Conservation (phyloP, 106 monocot species). For the Vanilla planifolia region DNA sequence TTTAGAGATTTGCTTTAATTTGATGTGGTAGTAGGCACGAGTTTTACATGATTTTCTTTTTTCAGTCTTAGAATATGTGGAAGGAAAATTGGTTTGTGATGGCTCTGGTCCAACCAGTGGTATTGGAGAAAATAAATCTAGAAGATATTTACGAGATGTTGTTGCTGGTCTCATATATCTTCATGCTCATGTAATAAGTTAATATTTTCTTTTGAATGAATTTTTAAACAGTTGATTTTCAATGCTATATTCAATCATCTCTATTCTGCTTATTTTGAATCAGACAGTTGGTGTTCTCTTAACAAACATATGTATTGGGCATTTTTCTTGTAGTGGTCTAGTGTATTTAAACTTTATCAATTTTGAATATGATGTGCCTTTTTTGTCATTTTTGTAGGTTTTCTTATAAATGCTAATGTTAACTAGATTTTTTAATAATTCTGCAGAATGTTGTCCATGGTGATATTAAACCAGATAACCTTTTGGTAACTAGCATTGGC, state of each 20-base stretch:
- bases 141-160: slow-evolving; percentile 37
- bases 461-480: slow-evolving; percentile 92
- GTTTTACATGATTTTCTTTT: neutral
- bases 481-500: slow-evolving; percentile 58
- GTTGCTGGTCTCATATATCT: slow-evolving; percentile 51
- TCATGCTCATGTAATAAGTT: slow-evolving; percentile 73
- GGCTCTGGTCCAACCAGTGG: slow-evolving; percentile 21
- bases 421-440: slow-evolving; percentile 6
- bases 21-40: neutral
- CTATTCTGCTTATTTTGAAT: too few relatives aligned
- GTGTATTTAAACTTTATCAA: too few relatives aligned
- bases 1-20: neutral
- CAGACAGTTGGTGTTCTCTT: too few relatives aligned
- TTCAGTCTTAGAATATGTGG: slow-evolving; percentile 46
- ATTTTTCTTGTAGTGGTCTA: too few relatives aligned
- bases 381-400: too few relatives aligned
- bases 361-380: too few relatives aligned
- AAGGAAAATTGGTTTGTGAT: slow-evolving; percentile 31
- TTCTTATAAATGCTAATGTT: too few relatives aligned
- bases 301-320: too few relatives aligned
- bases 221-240: too few relatives aligned
- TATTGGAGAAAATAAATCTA: slow-evolving; percentile 26
- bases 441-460: slow-evolving; percentile 79
- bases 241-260: too few relatives aligned
- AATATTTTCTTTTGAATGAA: slow-evolving; percentile 3